Base-by-base conservation (phyloP, 169 alveolate genomes). In the Eimeria acervulina region DNA sequence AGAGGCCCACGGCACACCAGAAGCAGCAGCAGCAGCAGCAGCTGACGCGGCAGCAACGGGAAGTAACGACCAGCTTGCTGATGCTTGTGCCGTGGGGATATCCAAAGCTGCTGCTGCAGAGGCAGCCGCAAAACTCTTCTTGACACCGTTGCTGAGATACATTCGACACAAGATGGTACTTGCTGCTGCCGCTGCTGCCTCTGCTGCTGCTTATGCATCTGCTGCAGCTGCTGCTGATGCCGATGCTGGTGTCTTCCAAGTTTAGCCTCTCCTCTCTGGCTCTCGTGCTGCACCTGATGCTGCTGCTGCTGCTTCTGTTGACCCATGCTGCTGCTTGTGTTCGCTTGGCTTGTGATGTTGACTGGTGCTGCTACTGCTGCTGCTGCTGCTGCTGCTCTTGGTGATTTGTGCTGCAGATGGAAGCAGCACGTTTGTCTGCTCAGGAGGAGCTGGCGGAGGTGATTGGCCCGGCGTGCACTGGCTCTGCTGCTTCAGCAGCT, bases 361-460 rank as follows among this genome's bases (percentile, higher is more conserved):
- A 38, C 90, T 81, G 33, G 26, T n/a, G 70, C 90, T 81, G 36
- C 87, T 33, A 61, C 31, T 38, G 31, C 52, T 33, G 13, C 1
- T 59, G 68, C 19, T 21, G 68, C 17, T 38, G 15, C 90, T 81
- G 66, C 90, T 44, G 31, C 23, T 81, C 72, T 40, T 51, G 90
- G 72, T 47, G 13, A 15, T n/a, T 42, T 44, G n/a, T 81, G 90
- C 38, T 51, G 90, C 90, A 81, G 90, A 81, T 81, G 90, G 90
- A 81, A 36, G 90, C 90, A 23, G 90, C 90, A 36, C 90, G 90
- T 51, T 42, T 81, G 61, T 81, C 72, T 28, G 90, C 90, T 7
- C 90, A 81, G 42, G 90, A 81, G 90, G 90, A 81, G 68, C 70
- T 81, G 40, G 90, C 90, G 10, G 90, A 81, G 42, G 90, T 63